Conservation (phyloP, 1,284 basidiomycete species). For the Pyrrhoderma noxium region DNA sequence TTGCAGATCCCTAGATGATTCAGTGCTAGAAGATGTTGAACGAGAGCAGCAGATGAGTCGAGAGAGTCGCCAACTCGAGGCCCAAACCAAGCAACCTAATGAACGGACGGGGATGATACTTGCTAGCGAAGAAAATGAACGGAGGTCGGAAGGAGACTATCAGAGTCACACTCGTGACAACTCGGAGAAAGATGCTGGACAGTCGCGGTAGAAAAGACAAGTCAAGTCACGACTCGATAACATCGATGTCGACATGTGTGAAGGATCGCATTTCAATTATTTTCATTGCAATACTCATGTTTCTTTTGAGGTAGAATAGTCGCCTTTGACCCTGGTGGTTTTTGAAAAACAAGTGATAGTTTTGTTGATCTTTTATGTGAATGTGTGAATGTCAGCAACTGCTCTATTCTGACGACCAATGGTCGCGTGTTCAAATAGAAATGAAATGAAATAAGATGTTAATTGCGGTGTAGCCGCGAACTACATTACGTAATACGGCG, state of each 20-base stretch:
- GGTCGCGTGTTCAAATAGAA: no score
- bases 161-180: slow-evolving; percentile 2
- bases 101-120: slow-evolving; percentile 2
- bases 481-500: background rate
- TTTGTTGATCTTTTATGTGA: no score
- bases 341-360: no score
- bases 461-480: background rate
- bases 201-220: background rate
- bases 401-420: no score
- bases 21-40: slow-evolving; percentile 14
- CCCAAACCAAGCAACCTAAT: background rate
- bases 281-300: no score
- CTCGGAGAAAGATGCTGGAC: background rate
- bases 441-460: no score
- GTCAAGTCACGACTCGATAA: no score
- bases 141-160: background rate
- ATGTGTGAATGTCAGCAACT: no score
- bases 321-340: no score
- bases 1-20: slow-evolving; percentile 4
- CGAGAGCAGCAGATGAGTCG: slow-evolving; percentile 10
- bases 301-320: no score
- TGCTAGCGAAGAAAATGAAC: background rate
- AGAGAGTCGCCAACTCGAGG: background rate
- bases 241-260: no score
- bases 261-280: no score